Evolutionary conservation across 345 rosid species (phyloP).

Genomic region (Noccaea caerulescens): DNA sequence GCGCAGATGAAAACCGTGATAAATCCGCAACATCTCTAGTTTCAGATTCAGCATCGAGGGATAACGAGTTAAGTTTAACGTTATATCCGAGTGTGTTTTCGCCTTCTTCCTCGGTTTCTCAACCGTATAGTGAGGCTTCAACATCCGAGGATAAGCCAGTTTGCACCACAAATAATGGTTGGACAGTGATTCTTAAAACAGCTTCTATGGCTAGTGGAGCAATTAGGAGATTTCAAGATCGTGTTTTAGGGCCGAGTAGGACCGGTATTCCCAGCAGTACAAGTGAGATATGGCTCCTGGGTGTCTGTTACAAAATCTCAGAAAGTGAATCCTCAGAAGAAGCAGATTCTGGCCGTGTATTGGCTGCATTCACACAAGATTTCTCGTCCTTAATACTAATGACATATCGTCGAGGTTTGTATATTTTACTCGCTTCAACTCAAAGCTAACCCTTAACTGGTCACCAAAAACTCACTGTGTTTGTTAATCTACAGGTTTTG

Average conservation of each 20-base stretch:
- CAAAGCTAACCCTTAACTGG: constrained; percentile 6
- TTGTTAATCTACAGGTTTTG: constrained; percentile 66
- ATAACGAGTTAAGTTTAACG: constrained; percentile 45
- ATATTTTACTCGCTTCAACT: background rate
- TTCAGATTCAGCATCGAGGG: constrained; percentile 51
- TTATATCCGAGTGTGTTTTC: constrained; percentile 57
- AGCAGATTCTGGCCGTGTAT: constrained; percentile 48
- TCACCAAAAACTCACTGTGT: constrained; percentile 32
- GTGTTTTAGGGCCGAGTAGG: constrained; percentile 71
- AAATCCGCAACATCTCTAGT: constrained; percentile 53
- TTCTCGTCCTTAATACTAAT: constrained; percentile 75
- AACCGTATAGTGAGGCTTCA: constrained; percentile 49
- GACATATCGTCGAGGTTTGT: constrained; percentile 89
- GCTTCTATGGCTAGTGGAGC: constrained; percentile 68
- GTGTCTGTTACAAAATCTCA: constrained; percentile 69
- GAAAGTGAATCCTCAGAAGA: constrained; percentile 50
- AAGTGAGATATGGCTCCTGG: constrained; percentile 89
- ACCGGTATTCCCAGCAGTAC: constrained; percentile 66
- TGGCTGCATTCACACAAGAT: constrained; percentile 63
- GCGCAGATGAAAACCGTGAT: constrained; percentile 45
- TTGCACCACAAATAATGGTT: constrained; percentile 54
- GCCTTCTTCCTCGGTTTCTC: constrained; percentile 68
- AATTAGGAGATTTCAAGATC: constrained; percentile 89
- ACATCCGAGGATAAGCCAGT: constrained; percentile 48
- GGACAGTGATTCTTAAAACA: constrained; percentile 74